Percentiles rank a stretch among this genome's conserved stretches.
Conservation (phyloP, 139 green algal genomes). For the Chlamydomonas schloesseri region DNA sequence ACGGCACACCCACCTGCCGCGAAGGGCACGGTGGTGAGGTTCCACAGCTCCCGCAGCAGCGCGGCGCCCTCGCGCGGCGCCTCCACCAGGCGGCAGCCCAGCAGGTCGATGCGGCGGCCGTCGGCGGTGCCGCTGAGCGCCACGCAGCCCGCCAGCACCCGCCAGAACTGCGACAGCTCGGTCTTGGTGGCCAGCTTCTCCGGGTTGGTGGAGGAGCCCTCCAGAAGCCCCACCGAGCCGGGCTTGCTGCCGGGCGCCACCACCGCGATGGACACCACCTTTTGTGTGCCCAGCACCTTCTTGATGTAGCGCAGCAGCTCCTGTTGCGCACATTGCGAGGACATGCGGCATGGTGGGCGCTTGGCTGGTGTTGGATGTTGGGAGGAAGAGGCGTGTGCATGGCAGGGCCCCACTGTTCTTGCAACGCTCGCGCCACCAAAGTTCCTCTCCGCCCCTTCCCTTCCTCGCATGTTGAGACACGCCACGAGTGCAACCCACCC, state of each 20-base stretch:
- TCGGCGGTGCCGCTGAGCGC: slow-evolving; percentile 33
- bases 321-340: no score
- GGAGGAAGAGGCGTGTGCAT: no score
- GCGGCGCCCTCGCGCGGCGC: slow-evolving; percentile 49
- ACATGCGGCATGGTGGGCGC: no score
- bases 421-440: no score
- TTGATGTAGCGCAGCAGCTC: slow-evolving; percentile 47
- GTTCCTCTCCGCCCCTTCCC: no score
- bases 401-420: no score
- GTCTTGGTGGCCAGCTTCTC: slow-evolving; percentile 46
- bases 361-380: no score
- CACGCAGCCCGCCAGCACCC: slow-evolving; percentile 57
- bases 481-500: no score
- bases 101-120: slow-evolving; percentile 55
- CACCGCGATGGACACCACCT: slow-evolving; percentile 57
- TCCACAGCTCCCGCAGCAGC: slow-evolving; percentile 61
- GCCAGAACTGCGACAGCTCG: slow-evolving; percentile 65
- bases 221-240: slow-evolving; percentile 44
- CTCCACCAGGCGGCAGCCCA: slow-evolving; percentile 57
- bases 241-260: slow-evolving; percentile 56
- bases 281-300: slow-evolving; percentile 37
- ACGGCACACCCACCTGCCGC: slow-evolving; percentile 37
- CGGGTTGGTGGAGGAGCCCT: slow-evolving; percentile 41
- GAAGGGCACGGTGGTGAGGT: slow-evolving; percentile 62
- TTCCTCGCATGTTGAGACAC: no score